Evolutionary conservation across 495 filamentous ascomycete species (phyloP), one percentile per base, ranked within the genome.

Genomic region (Penicillium chermesinum): DNA sequence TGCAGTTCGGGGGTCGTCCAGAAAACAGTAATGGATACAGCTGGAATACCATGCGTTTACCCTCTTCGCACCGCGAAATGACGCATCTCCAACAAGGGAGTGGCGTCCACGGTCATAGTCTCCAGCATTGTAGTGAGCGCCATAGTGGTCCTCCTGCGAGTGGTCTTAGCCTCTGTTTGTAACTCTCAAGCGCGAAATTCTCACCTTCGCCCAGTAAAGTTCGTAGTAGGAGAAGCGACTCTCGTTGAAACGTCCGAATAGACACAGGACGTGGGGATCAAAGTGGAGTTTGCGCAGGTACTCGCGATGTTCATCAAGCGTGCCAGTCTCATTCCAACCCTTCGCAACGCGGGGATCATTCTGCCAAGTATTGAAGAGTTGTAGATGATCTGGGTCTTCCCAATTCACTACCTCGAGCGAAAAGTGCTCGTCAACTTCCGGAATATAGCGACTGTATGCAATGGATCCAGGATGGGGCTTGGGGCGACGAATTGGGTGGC

Each of bases 181-280:
- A n/a, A n/a, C 4, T 22, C 43, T 17, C 6, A 13, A 39, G 12
- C 44, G n/a, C 4, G 13, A 13, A 19, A 19, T 21, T 44, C 59
- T 35, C 67, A 83, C 82, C 75, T 84, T 84, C 14, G 75, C 79
- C 83, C 83, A 87, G 59, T 87, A 87, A 2, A 85, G 65, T 64
- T 87, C 83, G 55, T 81, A 86, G 49, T 86, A 86, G 0, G 82
- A 79, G 60, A 87, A 87, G 6, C 61, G 67, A 21, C 64, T 70
- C 15, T 81, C 79, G 20, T 85, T 71, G 46, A 85, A 87, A 1
- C 74, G 66, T 0, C 77, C 83, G 49, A 87, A 71, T 47, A 87
- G 59, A 36, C 78, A 75, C 7, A 85, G 63, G 38, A 79, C 75
- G 53, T 85, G 82, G 2, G 80, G 79, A 46, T 87, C 82, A 19